Evolutionary conservation across 768 basidiomycete genomes (phyloP).

Genomic region (Thelephora ganbajun): DNA sequence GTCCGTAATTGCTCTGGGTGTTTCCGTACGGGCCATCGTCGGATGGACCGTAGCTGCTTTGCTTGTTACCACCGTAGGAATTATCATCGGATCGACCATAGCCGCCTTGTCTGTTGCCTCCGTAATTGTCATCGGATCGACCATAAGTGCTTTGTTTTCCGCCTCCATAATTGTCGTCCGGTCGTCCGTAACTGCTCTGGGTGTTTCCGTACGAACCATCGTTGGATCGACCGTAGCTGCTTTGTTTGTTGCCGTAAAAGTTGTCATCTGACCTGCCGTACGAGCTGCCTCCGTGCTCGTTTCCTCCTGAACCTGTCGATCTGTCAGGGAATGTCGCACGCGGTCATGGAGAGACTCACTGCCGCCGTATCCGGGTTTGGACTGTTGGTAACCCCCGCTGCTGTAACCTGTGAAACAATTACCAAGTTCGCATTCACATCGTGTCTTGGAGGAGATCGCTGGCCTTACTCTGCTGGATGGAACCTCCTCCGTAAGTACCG

Average conservation of each 20-base stretch:
- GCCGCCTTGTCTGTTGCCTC: constrained; percentile 2
- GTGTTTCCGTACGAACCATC: neutral
- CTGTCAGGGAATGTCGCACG: neutral
- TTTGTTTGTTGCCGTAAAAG: neutral
- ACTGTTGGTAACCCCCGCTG: neutral
- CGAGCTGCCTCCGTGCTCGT: neutral
- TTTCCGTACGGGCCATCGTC: neutral
- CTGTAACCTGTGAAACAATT: neutral
- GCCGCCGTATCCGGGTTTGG: neutral
- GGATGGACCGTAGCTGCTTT: neutral
- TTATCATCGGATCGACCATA: constrained; percentile 3
- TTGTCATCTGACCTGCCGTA: too few species aligned
- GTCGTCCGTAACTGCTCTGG: neutral
- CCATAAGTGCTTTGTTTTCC: neutral
- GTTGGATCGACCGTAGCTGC: neutral
- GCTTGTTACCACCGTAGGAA: neutral
- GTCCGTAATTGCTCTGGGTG: neutral
- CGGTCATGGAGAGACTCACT: too few species aligned
- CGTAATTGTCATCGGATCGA: neutral
- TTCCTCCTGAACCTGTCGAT: neutral
- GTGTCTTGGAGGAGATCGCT: neutral
- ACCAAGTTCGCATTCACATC: neutral
- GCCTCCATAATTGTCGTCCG: neutral
- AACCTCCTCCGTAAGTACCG: constrained; percentile 1
- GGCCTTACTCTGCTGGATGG: constrained; percentile 2